Evolutionary conservation across 78 protist genomes (phyloP), one percentile per base, ranked within the genome.

Genomic region (Parvularia atlantis): DNA sequence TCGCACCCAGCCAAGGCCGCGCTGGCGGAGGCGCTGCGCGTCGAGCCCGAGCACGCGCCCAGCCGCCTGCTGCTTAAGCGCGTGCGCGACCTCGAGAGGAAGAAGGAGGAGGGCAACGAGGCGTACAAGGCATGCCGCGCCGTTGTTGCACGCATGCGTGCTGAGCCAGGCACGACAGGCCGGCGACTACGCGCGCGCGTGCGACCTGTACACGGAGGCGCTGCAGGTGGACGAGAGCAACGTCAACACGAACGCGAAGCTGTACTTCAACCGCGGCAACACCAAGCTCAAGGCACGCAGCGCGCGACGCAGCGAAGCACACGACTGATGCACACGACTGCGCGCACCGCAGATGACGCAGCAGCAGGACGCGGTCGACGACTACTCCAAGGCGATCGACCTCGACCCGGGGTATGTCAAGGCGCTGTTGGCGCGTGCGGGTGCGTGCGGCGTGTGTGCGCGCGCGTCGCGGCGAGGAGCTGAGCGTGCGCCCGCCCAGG

Each of bases 261-360:
- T 66, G n/a, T 82, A 69, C 36, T 28, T 40, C 26, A 82, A 82
- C 66, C 24, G 82, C 14, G 69, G 79, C 39, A n/a, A n/a, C n/a
- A n/a, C n/a, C n/a, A n/a, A n/a, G n/a, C n/a, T n/a, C n/a, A n/a
- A n/a, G 82, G 66, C 28, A 64, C 67, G 3, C 54, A 6, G 48
- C 48, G n/a, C n/a, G n/a, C n/a, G n/a, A n/a, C n/a, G n/a, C n/a
- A n/a, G n/a, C n/a, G n/a, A n/a, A n/a, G n/a, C n/a, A n/a, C n/a
- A n/a, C n/a, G n/a, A n/a, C n/a, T n/a, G n/a, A n/a, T n/a, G n/a
- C n/a, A n/a, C n/a, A n/a, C n/a, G n/a, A n/a, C n/a, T n/a, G n/a
- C n/a, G n/a, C n/a, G n/a, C n/a, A n/a, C n/a, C n/a, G n/a, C n/a
- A n/a, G n/a, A n/a, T n/a, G n/a, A n/a, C n/a, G n/a, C n/a, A n/a